Conservation (phyloP, 2,329 filamentous ascomycete genomes). For the Elsinoe arachidis region DNA sequence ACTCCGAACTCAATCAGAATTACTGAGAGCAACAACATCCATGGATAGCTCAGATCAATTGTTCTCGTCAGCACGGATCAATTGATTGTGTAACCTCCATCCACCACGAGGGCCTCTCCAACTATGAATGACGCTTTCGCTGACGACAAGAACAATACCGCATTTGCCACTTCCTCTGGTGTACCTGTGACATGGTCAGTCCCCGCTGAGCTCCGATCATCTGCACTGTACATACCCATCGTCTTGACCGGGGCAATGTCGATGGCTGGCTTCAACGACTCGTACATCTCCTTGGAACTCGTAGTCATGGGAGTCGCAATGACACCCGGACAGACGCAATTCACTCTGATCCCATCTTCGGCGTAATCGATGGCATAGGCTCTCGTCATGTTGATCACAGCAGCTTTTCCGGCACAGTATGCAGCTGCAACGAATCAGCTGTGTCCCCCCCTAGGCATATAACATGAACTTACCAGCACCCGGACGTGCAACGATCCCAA, state of each 20-base stretch:
- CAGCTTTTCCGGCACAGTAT: constrained; percentile 41
- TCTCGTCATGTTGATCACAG: constrained; percentile 39
- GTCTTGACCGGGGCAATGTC: constrained; percentile 24
- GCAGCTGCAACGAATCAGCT: constrained; percentile 26
- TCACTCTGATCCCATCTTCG: constrained; percentile 37
- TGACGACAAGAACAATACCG: constrained; percentile 38
- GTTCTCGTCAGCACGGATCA: constrained; percentile 15
- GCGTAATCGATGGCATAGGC: constrained; percentile 43
- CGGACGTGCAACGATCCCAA: constrained; percentile 36
- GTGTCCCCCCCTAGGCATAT: background rate
- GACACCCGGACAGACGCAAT: constrained; percentile 40
- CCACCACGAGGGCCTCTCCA: constrained; percentile 36
- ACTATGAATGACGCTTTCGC: constrained; percentile 40
- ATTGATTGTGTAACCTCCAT: constrained; percentile 40
- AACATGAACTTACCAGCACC: constrained; percentile 31
- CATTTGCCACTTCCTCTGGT: constrained; percentile 41
- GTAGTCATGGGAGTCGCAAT: constrained; percentile 40
- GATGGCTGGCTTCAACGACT: constrained; percentile 23
- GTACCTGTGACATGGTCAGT: constrained; percentile 35
- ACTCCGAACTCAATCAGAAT: too few species aligned
- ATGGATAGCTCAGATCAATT: background rate
- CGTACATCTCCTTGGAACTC: constrained; percentile 26
- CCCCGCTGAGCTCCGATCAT: constrained; percentile 41
- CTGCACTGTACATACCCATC: constrained; percentile 17
- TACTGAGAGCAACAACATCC: too few species aligned